Conservation (phyloP, 2,329 filamentous ascomycete species). For the Fusarium sterilihyphosum region DNA sequence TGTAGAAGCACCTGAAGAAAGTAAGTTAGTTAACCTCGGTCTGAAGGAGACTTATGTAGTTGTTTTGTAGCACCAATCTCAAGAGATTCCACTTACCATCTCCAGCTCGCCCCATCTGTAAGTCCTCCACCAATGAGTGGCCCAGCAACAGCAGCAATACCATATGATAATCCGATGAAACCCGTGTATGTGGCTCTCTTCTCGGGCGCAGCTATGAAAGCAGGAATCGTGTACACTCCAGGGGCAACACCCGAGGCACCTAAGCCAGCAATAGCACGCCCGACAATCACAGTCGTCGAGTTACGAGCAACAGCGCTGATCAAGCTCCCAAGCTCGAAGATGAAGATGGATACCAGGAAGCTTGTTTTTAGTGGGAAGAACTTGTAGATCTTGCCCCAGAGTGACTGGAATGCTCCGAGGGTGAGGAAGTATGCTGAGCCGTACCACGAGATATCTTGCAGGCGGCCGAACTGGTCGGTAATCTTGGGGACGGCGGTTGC, state of each 20-base stretch:
- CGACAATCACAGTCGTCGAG: conserved; percentile 59
- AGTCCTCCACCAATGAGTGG: background rate
- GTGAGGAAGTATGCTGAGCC: conserved; percentile 56
- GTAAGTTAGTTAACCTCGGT: accelerated
- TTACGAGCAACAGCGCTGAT: conserved; percentile 59
- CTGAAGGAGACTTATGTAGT: accelerated
- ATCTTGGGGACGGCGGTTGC: conserved; percentile 61
- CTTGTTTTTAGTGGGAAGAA: conserved; percentile 62
- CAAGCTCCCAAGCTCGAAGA: conserved; percentile 65
- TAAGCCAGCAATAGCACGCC: conserved; percentile 60
- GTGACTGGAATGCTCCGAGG: background rate
- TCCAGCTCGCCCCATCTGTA: background rate
- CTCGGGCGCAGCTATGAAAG: background rate
- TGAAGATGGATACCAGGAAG: conserved; percentile 57
- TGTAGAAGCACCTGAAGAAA: background rate
- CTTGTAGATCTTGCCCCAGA: conserved; percentile 56
- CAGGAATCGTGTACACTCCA: conserved; percentile 61
- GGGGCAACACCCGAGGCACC: conserved; percentile 60
- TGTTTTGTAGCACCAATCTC: accelerated
- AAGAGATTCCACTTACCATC: background rate
- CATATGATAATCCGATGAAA: background rate
- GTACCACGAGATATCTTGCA: conserved; percentile 67
- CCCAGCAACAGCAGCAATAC: background rate
- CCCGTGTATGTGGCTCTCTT: background rate
- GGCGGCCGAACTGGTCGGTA: conserved; percentile 60